A percentile compares a stretch with the other conserved stretches of the same genome.
Evolutionary conservation across 2,329 filamentous ascomycete genomes (phyloP).

Genomic region (Monilinia vaccinii-corymbosi): DNA sequence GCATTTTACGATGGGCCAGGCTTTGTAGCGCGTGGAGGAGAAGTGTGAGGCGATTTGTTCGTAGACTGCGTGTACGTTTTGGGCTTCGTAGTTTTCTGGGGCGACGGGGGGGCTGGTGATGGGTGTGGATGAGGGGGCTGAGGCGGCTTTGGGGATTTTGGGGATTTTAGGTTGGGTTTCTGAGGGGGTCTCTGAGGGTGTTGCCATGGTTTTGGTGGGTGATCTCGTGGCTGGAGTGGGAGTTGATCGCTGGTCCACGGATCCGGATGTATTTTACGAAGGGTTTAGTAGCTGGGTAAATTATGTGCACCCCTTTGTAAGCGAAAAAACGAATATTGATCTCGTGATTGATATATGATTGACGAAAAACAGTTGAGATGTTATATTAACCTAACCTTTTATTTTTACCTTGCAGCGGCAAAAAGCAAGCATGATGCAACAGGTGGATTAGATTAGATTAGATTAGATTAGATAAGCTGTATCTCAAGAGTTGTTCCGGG

Average conservation of each 20-base stretch:
- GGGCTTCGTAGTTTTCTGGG: conserved; percentile 60
- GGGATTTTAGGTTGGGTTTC: background rate
- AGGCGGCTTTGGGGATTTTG: background rate
- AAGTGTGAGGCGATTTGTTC: conserved; percentile 79
- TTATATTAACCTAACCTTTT: conserved; percentile 1
- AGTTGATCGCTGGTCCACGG: no score
- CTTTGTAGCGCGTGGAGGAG: conserved; percentile 69
- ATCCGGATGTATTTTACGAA: no score
- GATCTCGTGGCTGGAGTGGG: background rate
- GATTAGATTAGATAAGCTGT: background rate
- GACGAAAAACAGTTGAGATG: background rate
- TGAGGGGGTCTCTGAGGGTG: background rate
- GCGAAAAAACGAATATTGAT: no score
- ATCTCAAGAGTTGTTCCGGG: background rate
- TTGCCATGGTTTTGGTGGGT: background rate
- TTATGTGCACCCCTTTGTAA: no score
- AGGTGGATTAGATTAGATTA: background rate
- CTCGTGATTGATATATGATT: no score
- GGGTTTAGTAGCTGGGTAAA: no score
- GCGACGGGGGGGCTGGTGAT: background rate
- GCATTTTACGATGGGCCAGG: conserved; percentile 82
- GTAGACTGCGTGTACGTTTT: conserved; percentile 89
- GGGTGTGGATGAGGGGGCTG: background rate
- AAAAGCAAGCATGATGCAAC: background rate
- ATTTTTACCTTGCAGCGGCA: background rate